Conservation (phyloP, 2,329 filamentous ascomycete genomes). For the Fusarium sp. region DNA sequence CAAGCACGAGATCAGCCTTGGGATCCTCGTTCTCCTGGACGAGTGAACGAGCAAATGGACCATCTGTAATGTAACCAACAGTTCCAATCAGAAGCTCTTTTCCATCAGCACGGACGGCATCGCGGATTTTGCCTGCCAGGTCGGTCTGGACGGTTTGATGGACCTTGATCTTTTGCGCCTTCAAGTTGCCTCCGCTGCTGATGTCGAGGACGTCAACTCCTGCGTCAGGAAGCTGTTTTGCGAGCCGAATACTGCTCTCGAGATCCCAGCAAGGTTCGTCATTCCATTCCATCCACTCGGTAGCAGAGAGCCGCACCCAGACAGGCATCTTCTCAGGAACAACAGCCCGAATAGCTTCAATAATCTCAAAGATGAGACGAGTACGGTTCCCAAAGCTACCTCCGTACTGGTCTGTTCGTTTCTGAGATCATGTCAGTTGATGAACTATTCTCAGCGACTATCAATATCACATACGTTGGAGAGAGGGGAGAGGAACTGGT, state of each 20-base stretch:
- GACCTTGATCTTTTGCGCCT: conserved; percentile 65
- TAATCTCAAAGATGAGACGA: conserved; percentile 66
- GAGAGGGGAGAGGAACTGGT: conserved; percentile 69
- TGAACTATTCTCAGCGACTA: not conserved
- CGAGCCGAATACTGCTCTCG: conserved; percentile 59
- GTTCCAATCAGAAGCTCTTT: conserved; percentile 70
- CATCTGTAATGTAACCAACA: conserved; percentile 77
- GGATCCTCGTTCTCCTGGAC: conserved; percentile 58
- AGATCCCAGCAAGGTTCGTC: conserved; percentile 68
- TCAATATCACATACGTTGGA: conserved; percentile 55
- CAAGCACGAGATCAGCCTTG: conserved; percentile 74
- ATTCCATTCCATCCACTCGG: conserved; percentile 66
- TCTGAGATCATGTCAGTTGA: conserved; percentile 42
- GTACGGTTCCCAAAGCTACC: conserved; percentile 71
- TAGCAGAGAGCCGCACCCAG: conserved; percentile 66
- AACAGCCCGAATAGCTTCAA: conserved; percentile 58
- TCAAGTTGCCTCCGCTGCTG: conserved; percentile 76
- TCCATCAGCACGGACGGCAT: conserved; percentile 62
- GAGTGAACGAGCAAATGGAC: conserved; percentile 69
- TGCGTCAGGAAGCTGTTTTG: conserved; percentile 67
- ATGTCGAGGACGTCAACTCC: conserved; percentile 88
- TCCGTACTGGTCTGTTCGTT: conserved; percentile 70
- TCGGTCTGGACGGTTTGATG: conserved; percentile 77
- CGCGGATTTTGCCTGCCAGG: conserved; percentile 75
- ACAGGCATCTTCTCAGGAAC: conserved; percentile 65